phyloP scores from a whole-genome alignment of 2,329 filamentous ascomycete species.

The Claviceps cyperi region DNA sequence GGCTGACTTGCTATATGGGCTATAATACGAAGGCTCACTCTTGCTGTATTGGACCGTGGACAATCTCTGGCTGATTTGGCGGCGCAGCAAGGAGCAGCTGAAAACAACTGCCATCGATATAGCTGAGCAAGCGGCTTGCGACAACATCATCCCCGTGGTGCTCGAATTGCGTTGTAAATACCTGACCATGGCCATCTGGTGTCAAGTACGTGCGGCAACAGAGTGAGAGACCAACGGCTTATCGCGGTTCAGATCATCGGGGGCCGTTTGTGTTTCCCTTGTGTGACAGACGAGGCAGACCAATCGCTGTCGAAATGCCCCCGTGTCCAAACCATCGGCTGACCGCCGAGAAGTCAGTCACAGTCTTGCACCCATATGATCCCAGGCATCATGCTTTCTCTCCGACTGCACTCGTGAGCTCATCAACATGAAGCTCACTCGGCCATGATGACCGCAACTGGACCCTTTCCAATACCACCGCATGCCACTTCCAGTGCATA shows the following conservation, averaged over 20 bases:
- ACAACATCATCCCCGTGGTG: no score
- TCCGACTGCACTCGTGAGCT: neutral
- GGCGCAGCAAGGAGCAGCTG: neutral
- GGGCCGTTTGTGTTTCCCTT: no score
- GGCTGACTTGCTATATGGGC: slow-evolving; percentile 1
- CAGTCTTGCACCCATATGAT: neutral
- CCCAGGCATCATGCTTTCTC: neutral
- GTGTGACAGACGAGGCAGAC: neutral
- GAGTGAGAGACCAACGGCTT: no score
- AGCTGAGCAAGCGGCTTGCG: neutral
- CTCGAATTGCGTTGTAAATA: no score
- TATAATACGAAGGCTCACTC: no score
- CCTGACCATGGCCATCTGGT: neutral
- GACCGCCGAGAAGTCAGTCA: neutral
- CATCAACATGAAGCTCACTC: neutral
- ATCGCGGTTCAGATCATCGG: no score
- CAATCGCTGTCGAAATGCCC: no score
- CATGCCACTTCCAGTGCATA: neutral
- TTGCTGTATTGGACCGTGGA: no score
- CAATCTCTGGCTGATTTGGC: neutral
- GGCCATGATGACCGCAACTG: neutral
- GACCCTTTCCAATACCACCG: neutral
- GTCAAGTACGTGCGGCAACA: neutral
- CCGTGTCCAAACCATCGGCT: neutral
- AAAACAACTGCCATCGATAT: neutral